Conservation (phyloP, 768 basidiomycete genomes). For the Dioszegia aurantiaca region DNA sequence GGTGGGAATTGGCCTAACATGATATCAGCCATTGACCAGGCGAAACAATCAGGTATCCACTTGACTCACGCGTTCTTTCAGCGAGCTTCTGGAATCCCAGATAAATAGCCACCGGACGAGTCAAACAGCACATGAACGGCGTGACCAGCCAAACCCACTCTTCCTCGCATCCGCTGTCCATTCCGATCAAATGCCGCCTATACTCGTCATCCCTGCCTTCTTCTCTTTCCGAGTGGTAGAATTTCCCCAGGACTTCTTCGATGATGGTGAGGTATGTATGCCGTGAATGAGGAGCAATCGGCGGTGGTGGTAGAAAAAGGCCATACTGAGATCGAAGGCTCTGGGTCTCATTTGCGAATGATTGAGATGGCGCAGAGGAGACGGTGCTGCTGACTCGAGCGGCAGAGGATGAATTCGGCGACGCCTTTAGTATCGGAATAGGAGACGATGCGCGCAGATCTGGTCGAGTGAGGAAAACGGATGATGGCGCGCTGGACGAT, state of each 20-base stretch:
- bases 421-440: too few species aligned
- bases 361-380: slow-evolving; percentile 1
- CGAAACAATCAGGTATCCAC: neutral
- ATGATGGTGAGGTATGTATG: slow-evolving; percentile 34
- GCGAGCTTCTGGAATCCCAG: slow-evolving; percentile 42
- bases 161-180: slow-evolving; percentile 13
- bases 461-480: neutral
- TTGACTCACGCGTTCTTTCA: slow-evolving; percentile 35
- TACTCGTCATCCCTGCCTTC: slow-evolving; percentile 24
- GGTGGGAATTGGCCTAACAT: slow-evolving; percentile 32
- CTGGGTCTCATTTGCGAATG: neutral
- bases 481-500: neutral
- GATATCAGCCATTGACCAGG: neutral
- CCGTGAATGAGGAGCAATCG: slow-evolving; percentile 31
- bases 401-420: too few species aligned
- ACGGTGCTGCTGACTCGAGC: neutral
- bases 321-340: slow-evolving; percentile 31
- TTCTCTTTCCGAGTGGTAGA: slow-evolving; percentile 23
- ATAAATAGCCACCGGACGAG: slow-evolving; percentile 35
- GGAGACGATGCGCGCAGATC: neutral
- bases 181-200: slow-evolving; percentile 14
- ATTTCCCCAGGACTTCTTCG: slow-evolving; percentile 44
- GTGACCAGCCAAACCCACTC: slow-evolving; percentile 43
- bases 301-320: slow-evolving; percentile 38
- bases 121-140: slow-evolving; percentile 41